Evolutionary conservation across 441 rosid species (phyloP), one percentile per base, ranked within the genome.

Genomic region (Adansonia grandidieri): DNA sequence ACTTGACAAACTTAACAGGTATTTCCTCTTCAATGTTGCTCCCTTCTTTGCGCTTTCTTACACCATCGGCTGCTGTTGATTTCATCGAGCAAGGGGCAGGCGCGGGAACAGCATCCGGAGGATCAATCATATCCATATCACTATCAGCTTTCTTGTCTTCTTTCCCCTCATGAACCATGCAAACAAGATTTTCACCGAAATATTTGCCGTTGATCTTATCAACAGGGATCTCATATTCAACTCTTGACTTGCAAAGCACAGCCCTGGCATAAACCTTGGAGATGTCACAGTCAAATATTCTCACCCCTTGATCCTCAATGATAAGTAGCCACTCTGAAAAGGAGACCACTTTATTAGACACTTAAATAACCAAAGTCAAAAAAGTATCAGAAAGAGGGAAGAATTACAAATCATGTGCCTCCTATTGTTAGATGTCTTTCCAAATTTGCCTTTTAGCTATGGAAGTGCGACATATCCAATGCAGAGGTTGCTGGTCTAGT

Each of bases 41-140:
- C 81, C 82, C 88, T 71, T 88, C 93, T 88, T 89, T 92, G 70
- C 94, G 95, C 75, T 94, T 92, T 84, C 90, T 92, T 24, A 85
- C 81, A 45, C 80, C 82, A 58, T 80, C 74, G 67, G 60, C 56
- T 67, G 77, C 64, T 2, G 69, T 42, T 47, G 77, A 50, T 80
- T 54, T 77, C 75, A 79, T 62, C 45, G 47, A 3, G 65, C 60
- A 51, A 58, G 83, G 73, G 79, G 80, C 65, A 61, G 79, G 66
- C 42, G 79, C 22, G 5, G 74, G 80, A 70, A 72, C 79, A 53
- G 47, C 44, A 14, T 77, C 82, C 82, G 70, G 51, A 15, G 80
- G 73, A 78, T 86, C 91, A 77, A 78, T 81, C 94, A 91, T 91
- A 71, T 88, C 87, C 51, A 80, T 17, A 79, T 82, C 87, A 58